Percentiles rank a stretch among this genome's conserved stretches.
Conservation (phyloP, 2,329 filamentous ascomycete genomes). For the Neoscytalidium dimidiatum region DNA sequence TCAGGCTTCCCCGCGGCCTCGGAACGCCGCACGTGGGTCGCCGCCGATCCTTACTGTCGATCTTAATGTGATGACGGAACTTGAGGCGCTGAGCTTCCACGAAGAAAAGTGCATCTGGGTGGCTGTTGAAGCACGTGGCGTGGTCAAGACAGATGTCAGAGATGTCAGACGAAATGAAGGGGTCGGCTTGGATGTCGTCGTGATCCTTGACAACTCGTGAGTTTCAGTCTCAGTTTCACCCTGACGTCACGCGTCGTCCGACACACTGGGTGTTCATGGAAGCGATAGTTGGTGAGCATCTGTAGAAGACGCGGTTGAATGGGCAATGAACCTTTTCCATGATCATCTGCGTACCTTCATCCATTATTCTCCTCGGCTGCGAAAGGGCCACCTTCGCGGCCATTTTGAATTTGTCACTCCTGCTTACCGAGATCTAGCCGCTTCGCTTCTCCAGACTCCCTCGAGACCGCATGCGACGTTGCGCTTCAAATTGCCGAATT, state of each 20-base stretch:
- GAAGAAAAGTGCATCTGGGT: constrained; percentile 29
- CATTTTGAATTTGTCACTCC: neutral
- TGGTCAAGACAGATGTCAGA: constrained; percentile 27
- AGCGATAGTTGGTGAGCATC: neutral
- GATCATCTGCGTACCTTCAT: too few species aligned
- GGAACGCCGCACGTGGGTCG: constrained; percentile 4
- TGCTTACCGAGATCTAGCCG: constrained; percentile 16
- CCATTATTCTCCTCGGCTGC: neutral
- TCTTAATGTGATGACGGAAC: constrained; percentile 17
- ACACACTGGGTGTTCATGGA: constrained; percentile 7
- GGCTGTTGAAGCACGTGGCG: constrained; percentile 34
- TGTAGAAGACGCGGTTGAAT: neutral
- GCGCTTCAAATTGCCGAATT: constrained; percentile 12
- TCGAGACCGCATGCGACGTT: constrained; percentile 20
- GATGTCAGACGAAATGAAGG: constrained; percentile 25
- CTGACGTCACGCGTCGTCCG: constrained; percentile 14
- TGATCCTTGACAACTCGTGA: constrained; percentile 42
- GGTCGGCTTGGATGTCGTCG: constrained; percentile 32
- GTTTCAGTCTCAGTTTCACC: constrained; percentile 20
- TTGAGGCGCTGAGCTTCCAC: constrained; percentile 12
- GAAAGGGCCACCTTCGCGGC: neutral
- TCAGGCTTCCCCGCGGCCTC: constrained; percentile 13
- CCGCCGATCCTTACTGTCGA: constrained; percentile 19
- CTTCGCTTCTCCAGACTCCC: constrained; percentile 17
- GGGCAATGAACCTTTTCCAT: too few species aligned